phyloP scores from a whole-genome alignment of 179 eudicot genomes.

The Monotropa hypopitys region DNA sequence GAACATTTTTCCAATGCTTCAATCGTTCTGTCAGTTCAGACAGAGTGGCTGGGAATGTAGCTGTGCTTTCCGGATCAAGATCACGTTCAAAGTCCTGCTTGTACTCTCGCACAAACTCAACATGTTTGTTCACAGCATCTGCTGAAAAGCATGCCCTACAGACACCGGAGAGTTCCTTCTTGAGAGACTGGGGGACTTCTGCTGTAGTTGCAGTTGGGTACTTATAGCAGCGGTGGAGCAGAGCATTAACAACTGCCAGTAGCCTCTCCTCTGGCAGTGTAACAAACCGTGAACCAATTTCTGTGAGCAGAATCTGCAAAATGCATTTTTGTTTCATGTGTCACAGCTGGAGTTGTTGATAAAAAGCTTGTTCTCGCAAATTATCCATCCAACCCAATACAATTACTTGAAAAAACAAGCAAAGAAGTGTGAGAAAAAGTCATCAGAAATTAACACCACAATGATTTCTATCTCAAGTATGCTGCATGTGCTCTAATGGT shows the following conservation, averaged over 20 bases:
- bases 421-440: neutral
- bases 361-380: neutral
- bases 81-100: slow-evolving; percentile 95
- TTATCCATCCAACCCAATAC: neutral
- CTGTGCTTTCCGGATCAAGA: slow-evolving; percentile 88
- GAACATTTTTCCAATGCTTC: slow-evolving; percentile 97
- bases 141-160: slow-evolving; percentile 97
- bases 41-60: slow-evolving; percentile 84
- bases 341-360: neutral
- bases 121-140: slow-evolving; percentile 99
- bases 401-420: neutral
- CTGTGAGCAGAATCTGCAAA: slow-evolving; percentile 77
- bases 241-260: slow-evolving; percentile 85
- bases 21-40: slow-evolving; percentile 79
- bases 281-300: slow-evolving; percentile 95
- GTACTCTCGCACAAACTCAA: slow-evolving; percentile 88
- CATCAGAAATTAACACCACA: neutral
- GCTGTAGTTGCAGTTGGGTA: slow-evolving; percentile 96
- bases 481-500: neutral
- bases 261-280: slow-evolving; percentile 97
- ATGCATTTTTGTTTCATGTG: neutral
- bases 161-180: slow-evolving; percentile 97
- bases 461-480: neutral
- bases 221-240: slow-evolving; percentile 94
- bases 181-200: slow-evolving; percentile 96